Base-by-base conservation (phyloP, 73 alveolate genomes). In the Stentor coeruleus region DNA sequence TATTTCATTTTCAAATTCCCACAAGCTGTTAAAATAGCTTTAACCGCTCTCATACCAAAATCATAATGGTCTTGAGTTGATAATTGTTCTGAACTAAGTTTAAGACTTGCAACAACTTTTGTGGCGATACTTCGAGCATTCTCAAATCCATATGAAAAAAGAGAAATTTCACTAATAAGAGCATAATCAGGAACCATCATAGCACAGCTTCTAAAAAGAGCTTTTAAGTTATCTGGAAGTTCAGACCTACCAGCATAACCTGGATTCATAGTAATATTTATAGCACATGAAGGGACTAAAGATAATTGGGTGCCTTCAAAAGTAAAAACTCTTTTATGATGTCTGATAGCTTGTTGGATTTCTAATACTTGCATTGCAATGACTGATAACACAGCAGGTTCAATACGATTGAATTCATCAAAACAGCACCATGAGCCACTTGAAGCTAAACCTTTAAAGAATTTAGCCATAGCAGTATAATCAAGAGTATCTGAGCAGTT, bases 31-130 rank as follows among this genome's bases (percentile, higher is more conserved):
- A 98, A 90, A 76, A 98, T 97, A 11, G 99, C 97, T 85, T 97
- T 97, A 72, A 98, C 93, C 4, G 99, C 98, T 81, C 99, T 97
- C 99, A 96, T 96, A 55, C 99, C 99, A 77, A 97, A 97, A 86
- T 97, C 99, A 83, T 97, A 97, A 85, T 97, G 99, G 87, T 96
- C 98, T 76, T 97, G 93, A 38, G 98, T 89, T 11, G 98, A 92
- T 72, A 97, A 92, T 87, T 98, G 96, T 79, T 98, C 99, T 74
- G 96, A 84, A 76, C 97, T 90, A 55, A 98, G 95, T 86, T 94
- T 91, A 75, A 92, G 75, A 59, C 93, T 83, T 74, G 87, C 88
- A 38, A 93, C 98, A 73, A 95, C 92, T 89, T 95, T 96, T 57
- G 87, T 91, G 0, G 99, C 95, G 59, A 96, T 84, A 38, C 89